Conservation (phyloP, 345 rosid species). For the Camelina sativa region DNA sequence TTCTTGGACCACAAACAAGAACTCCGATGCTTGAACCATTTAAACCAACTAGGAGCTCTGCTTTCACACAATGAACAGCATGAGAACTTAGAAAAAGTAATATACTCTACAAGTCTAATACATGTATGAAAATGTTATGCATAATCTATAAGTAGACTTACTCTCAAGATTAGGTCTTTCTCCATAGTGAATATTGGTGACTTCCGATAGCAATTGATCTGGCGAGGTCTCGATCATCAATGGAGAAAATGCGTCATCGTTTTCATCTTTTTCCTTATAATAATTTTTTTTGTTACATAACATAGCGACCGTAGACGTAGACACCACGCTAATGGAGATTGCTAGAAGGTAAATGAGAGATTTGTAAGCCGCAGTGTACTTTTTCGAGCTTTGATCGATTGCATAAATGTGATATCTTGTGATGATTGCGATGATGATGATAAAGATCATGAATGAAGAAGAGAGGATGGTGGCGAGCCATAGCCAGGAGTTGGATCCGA, state of each 20-base stretch:
- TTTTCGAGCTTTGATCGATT: constrained; percentile 45
- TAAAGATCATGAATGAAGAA: constrained; percentile 68
- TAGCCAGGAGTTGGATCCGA: constrained; percentile 79
- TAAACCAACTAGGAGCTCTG: constrained; percentile 59
- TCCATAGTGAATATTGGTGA: constrained; percentile 61
- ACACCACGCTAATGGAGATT: constrained; percentile 51
- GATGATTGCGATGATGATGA: constrained; percentile 60
- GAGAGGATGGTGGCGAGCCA: constrained; percentile 73
- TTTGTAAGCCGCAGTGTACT: constrained; percentile 41
- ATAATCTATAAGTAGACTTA: constrained; percentile 43
- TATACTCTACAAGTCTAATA: background rate
- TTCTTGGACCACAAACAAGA: constrained; percentile 73
- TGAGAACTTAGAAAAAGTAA: background rate
- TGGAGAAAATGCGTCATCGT: constrained; percentile 41
- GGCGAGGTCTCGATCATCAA: constrained; percentile 70
- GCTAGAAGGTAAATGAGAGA: constrained; percentile 50
- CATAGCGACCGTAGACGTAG: constrained; percentile 56
- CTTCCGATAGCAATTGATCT: constrained; percentile 51
- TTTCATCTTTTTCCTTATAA: constrained; percentile 44
- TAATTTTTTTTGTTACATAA: constrained; percentile 66
- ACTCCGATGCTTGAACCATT: constrained; percentile 68
- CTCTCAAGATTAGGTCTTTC: constrained; percentile 72
- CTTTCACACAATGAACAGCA: constrained; percentile 14
- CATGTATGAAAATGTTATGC: constrained; percentile 23
- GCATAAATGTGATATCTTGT: constrained; percentile 62